Conservation (phyloP, 345 rosid species). For the Lagerstroemia speciosa region DNA sequence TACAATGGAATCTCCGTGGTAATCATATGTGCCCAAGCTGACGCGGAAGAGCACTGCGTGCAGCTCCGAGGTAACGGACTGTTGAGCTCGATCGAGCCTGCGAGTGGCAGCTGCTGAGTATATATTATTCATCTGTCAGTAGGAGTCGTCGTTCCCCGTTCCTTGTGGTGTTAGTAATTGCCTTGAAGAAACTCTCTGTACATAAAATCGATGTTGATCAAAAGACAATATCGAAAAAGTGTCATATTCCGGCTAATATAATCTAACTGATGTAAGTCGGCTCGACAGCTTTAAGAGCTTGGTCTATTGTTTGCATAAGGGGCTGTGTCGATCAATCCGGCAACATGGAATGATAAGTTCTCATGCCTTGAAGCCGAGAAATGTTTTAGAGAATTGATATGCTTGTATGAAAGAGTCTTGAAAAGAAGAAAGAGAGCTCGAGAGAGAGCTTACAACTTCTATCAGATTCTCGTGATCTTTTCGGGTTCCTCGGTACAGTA, state of each 20-base stretch:
- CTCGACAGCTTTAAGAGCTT: background rate
- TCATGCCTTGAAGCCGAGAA: too few relatives aligned
- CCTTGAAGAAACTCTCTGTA: background rate
- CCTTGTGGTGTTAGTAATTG: background rate
- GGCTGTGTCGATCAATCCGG: background rate
- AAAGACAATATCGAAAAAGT: background rate
- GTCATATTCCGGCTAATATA: background rate
- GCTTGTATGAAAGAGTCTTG: too few relatives aligned
- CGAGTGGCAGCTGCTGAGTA: slow-evolving; percentile 72
- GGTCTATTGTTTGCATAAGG: background rate
- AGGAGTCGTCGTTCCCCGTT: background rate
- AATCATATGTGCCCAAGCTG: slow-evolving; percentile 83
- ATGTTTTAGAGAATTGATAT: too few relatives aligned
- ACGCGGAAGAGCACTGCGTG: slow-evolving; percentile 94
- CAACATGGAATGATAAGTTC: too few relatives aligned
- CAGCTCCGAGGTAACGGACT: slow-evolving; percentile 92
- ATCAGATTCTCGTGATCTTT: too few relatives aligned
- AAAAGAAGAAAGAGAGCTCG: too few relatives aligned
- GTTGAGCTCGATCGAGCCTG: slow-evolving; percentile 87
- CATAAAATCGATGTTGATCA: background rate
- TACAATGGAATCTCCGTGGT: slow-evolving; percentile 80
- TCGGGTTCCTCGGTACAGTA: too few relatives aligned
- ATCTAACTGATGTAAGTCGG: background rate
- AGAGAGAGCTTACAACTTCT: too few relatives aligned
- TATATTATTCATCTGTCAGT: background rate